Base-by-base conservation (phyloP, 495 filamentous ascomycete species). In the Stereocaulon alpinum region DNA sequence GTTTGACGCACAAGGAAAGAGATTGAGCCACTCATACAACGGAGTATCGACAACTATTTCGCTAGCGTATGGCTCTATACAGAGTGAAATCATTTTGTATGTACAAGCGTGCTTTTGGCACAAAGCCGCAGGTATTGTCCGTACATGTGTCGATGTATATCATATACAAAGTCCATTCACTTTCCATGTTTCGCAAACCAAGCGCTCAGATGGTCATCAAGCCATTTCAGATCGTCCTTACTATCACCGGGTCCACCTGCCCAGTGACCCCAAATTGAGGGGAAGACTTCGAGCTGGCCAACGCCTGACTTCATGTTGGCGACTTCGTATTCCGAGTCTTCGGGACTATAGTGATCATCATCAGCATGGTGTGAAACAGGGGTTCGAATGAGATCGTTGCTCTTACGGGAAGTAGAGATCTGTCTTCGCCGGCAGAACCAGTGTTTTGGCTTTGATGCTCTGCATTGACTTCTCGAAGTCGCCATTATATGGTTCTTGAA, bases 341-440 rank as follows among this genome's bases (percentile, higher is more conserved):
- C 83, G 1, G 84, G 82, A 24, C 80, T 81, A 55, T 9, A 42
- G 22, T 30, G 22, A 3, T 52, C 42, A 72, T 43, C 73, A 65
- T 37, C 56, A 40, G 24, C 52, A 29, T 51, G 43, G 3, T 17
- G 27, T 29, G 1, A 12, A 10, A 10, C 7, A 0, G 7, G 7
- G 4, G 15, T 14, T 37, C 4, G 5, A 12, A 43, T 3, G 12
- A 12, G 42, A 18, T 4, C 11, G 29, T 12, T 3, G 72, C 82
- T 37, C 34, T 72, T 69, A 83, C 73, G 86, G 83, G 67, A 89
- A 89, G 65, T 89, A 89, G 6, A 88, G 71, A 66, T 89, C 86
- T 0, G 84, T 87, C 66, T 86, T 79, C 6, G 71, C 67, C 1
- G 86, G 85, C 9, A 88, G 64, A 10, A 88, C 81, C 29, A 88